A percentile compares a stretch with the other conserved stretches of the same genome.
phyloP scores from a whole-genome alignment of 176 grass and related monocot genomes.

The Oryza punctata region DNA sequence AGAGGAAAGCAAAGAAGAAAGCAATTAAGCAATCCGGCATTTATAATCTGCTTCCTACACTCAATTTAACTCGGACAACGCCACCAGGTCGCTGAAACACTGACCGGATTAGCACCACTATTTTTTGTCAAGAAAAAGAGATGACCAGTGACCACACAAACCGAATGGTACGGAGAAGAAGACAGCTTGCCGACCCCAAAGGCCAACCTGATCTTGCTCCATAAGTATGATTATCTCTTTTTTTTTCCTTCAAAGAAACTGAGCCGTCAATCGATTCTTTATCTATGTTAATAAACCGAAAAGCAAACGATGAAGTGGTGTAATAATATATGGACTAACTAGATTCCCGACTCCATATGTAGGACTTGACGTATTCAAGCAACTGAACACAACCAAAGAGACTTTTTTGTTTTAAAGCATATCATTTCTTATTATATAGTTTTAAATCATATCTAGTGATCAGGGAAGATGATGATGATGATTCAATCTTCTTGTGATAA shows the following conservation, averaged over 20 bases:
- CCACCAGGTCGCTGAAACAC: conserved; percentile 6
- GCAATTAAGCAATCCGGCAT: neutral
- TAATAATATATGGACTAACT: neutral
- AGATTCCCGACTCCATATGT: neutral
- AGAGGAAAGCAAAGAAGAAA: neutral
- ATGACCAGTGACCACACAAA: conserved; percentile 7
- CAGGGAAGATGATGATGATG: neutral
- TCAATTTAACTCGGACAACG: conserved; percentile 9
- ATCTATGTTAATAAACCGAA: neutral
- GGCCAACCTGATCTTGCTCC: neutral
- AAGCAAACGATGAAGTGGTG: neutral
- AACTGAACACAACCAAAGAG: neutral
- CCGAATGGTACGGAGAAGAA: neutral
- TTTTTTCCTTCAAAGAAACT: neutral
- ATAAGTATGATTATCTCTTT: neutral
- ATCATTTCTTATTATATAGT: conserved; percentile 2
- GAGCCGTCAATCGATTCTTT: conserved; percentile 4
- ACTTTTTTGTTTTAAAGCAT: conserved; percentile 24
- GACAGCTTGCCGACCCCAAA: neutral
- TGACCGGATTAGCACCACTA: conserved; percentile 4
- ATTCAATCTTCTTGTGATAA: neutral
- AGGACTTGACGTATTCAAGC: neutral
- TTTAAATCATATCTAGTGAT: conserved; percentile 40
- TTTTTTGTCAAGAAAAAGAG: neutral
- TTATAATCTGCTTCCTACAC: neutral